phyloP scores from a whole-genome alignment of 2,329 filamentous ascomycete genomes.

The Phialocephala sp. region DNA sequence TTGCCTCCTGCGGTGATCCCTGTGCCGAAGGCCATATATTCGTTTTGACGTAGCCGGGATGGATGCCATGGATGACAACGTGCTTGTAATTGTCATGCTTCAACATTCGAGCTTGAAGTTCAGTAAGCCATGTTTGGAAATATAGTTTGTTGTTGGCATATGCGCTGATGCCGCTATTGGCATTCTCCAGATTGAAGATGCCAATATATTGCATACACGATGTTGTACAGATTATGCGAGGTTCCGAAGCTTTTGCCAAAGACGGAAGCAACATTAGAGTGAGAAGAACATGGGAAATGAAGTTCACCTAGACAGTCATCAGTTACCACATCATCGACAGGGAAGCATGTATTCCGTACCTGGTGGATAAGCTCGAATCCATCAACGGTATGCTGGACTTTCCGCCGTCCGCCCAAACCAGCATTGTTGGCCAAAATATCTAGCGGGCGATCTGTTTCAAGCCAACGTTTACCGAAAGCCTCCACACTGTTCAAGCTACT shows the following conservation, averaged over 20 bases:
- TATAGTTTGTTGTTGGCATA: constrained; percentile 45
- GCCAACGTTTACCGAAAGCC: constrained; percentile 38
- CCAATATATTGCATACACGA: constrained; percentile 42
- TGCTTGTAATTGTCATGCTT: constrained; percentile 34
- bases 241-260: constrained; percentile 33
- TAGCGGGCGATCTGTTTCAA: constrained; percentile 34
- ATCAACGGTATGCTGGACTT: constrained; percentile 35
- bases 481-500: constrained; percentile 37
- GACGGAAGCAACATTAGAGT: constrained; percentile 40
- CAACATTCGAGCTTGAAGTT: constrained; percentile 40
- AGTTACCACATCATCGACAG: neutral
- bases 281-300: constrained; percentile 42
- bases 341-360: constrained; percentile 8
- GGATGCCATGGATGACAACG: constrained; percentile 42
- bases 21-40: constrained; percentile 38
- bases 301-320: constrained; percentile 38
- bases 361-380: constrained; percentile 43
- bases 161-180: constrained; percentile 33
- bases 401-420: constrained; percentile 31
- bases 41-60: constrained; percentile 43
- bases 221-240: constrained; percentile 43
- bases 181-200: constrained; percentile 37
- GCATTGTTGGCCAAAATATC: constrained; percentile 44
- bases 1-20: neutral
- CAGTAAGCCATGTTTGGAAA: constrained; percentile 44